Evolutionary conservation across 176 grass and related monocot genomes (phyloP), one percentile per base, ranked within the genome.

Genomic region (Oryza nivara): DNA sequence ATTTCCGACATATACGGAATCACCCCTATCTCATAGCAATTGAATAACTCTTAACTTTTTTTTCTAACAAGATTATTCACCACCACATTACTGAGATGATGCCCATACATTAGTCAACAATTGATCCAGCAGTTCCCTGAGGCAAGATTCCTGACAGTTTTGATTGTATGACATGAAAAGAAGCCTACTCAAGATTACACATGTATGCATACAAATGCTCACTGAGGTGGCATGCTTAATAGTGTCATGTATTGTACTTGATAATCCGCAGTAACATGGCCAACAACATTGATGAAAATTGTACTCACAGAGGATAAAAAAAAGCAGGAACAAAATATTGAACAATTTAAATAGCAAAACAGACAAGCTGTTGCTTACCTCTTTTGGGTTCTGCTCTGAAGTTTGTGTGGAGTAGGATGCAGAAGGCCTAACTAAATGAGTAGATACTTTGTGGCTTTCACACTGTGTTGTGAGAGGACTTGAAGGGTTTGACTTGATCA

Each of bases 351-450:
- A 73, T 38, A 54, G 47, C 13, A 86, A 79, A 46, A 1, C 78
- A 10, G 83, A 72, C 44, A 48, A 48, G 67, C 32, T 87, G 86
- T 35, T 32, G 15, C 19, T 63, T 75, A 98, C 95, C 95, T 98
- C 86, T 79, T 90, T 98, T 86, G 87, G 78, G 70, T 75, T 92
- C 61, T 87, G 83, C 52, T 92, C 88, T 83, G 83, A 91, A 82
- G 89, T 76, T 88, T 92, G 19, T 74, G 96, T 95, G 52, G 93
- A 95, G 92, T 95, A 98, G 80, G 91, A 86, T 85, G 93, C 91
- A 87, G 30, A 92, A 75, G 89, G 77, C 71, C 88, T 94, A 68
- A 79, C 17, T 11, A 85, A 60, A 84, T 52, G 88, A 54, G 85
- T 74, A 85, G 88, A 80, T 60, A 65, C 65, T 68, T 70, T 75